Conservation (phyloP, 345 rosid species). For the Salix udensis region DNA sequence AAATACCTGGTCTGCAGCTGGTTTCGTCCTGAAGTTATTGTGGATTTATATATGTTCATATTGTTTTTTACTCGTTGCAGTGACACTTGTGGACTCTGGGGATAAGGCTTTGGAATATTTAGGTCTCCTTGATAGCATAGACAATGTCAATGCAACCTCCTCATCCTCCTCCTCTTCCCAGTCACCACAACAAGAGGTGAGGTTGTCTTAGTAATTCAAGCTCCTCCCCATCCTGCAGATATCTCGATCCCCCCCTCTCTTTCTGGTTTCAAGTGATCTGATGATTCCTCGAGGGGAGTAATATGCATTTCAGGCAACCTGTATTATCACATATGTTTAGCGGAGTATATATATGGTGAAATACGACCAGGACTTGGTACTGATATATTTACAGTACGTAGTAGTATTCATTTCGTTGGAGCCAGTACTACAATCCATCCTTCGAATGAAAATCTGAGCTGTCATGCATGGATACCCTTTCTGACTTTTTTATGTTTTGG, state of each 20-base stretch:
- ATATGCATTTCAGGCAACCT: too few species aligned
- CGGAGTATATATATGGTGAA: not conserved
- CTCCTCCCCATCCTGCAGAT: not conserved
- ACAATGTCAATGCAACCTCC: constrained; percentile 1
- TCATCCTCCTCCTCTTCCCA: constrained; percentile 18
- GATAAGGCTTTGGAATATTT: constrained; percentile 52
- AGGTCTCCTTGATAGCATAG: constrained; percentile 36
- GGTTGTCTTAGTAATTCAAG: not conserved
- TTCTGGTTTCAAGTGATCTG: not conserved
- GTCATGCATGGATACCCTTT: not conserved
- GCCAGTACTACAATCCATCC: not conserved
- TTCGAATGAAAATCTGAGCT: not conserved
- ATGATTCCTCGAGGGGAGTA: not conserved
- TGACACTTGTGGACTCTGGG: constrained; percentile 55
- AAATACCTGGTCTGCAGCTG: not conserved
- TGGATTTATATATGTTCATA: not conserved
- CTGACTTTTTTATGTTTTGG: not conserved
- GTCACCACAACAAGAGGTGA: constrained; percentile 26
- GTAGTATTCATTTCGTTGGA: not conserved
- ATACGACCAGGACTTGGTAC: not conserved
- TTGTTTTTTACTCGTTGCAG: constrained; percentile 23
- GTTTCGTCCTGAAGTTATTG: not conserved
- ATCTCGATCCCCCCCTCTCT: not conserved
- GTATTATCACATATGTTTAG: not conserved
- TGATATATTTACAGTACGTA: not conserved